Evolutionary conservation across 257 asterid species (phyloP).

Genomic region (Pogostemon cablin): DNA sequence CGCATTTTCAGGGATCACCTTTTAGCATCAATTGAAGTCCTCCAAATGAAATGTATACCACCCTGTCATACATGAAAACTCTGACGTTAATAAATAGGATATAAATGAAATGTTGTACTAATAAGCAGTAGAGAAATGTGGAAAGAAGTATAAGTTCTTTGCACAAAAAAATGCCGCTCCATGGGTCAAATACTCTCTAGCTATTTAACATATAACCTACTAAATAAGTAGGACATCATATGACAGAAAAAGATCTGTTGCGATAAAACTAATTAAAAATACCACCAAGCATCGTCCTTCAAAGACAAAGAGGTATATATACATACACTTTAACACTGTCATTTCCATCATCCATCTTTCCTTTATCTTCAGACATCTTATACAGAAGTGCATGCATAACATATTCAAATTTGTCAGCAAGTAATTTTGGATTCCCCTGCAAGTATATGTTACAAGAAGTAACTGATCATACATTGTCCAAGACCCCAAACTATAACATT

Average conservation of each 20-base stretch:
- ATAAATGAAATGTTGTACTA: neutral
- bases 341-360: slow-evolving; percentile 31
- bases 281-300: neutral
- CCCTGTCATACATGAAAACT: slow-evolving; percentile 45
- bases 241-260: neutral
- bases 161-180: neutral
- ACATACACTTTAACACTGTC: slow-evolving; percentile 58
- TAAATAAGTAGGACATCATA: neutral
- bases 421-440: slow-evolving; percentile 66
- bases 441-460: slow-evolving; percentile 15
- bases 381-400: slow-evolving; percentile 86
- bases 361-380: slow-evolving; percentile 67
- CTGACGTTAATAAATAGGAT: neutral
- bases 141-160: neutral
- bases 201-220: too few species aligned
- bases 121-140: neutral
- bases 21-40: slow-evolving; percentile 88
- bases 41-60: slow-evolving; percentile 72
- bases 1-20: slow-evolving; percentile 57
- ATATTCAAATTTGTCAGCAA: slow-evolving; percentile 90
- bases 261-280: neutral
- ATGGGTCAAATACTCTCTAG: neutral
- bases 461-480: neutral
- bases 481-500: neutral
- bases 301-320: slow-evolving; percentile 9